Evolutionary conservation across 805 yeast species (phyloP), one percentile per base, ranked within the genome.

Genomic region (Kregervanrija delftensis): DNA sequence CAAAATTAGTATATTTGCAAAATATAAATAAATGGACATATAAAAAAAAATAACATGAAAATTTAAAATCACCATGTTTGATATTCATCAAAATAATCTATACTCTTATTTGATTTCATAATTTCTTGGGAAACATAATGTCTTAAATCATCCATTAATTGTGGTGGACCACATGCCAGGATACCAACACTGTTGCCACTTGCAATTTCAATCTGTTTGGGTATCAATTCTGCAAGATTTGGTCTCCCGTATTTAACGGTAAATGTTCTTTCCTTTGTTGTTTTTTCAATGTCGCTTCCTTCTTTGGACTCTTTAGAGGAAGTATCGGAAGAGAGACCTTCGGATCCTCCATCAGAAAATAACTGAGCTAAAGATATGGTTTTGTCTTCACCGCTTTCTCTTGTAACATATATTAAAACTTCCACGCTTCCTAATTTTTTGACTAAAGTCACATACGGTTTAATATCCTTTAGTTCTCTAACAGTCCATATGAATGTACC

Each of bases 61-160:
- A 28, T n/a, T n/a, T 17, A 31, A 30, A n/a, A 10, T 48, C 35
- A 80, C 95, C 95, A 86, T 11, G 74, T 69, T 64, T 83, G 88
- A 40, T 83, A 71, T 57, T 84, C 90, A 58, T 87, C 95, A 56
- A 70, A 81, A 55, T 80, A 80, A 49, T 83, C 90, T 13, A 85
- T 74, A 38, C 85, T 71, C 40, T 72, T 66, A 12, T 69, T 59
- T 41, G 65, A 63, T 30, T 61, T 49, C 32, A 67, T 62, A 42
- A 79, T 57, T 45, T 72, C 58, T 36, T 65, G 50, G 0, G 73
- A 67, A 3, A 80, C 73, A 3, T 71, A 58, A 35, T 65, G 57
- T 56, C 91, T 71, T 14, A 79, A 51, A 3, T 65, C 70, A 54
- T 81, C 89, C 38, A 63, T 69, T 65, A 74, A 63, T 10, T 56